Evolutionary conservation across 2,329 filamentous ascomycete species (phyloP).

Genomic region (Colletotrichum brevisporum): DNA sequence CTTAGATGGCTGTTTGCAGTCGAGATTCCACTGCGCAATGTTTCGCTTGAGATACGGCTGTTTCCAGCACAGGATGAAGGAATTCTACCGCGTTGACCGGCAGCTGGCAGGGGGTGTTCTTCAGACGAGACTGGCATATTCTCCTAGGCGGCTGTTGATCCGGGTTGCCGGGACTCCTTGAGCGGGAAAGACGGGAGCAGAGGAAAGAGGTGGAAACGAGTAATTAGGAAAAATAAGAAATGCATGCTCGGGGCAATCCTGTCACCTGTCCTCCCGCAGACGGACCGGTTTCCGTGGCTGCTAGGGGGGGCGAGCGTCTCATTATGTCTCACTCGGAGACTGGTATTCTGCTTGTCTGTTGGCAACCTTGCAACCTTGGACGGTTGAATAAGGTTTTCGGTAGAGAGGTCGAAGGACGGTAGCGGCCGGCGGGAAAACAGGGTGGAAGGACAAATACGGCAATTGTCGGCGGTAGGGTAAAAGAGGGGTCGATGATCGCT

Average conservation of each 20-base stretch:
- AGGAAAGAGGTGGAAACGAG: neutral
- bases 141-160: neutral
- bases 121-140: slow-evolving; percentile 3
- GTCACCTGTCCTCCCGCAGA: neutral
- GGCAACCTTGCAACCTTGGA: neutral
- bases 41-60: slow-evolving; percentile 4
- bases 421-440: slow-evolving; percentile 15
- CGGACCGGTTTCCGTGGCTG: neutral
- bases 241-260: neutral
- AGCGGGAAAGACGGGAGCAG: neutral
- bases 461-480: slow-evolving; percentile 1
- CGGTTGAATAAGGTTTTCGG: slow-evolving; percentile 27
- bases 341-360: slow-evolving; percentile 1
- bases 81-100: slow-evolving; percentile 6
- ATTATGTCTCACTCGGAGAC: slow-evolving; percentile 20
- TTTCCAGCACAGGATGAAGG: slow-evolving; percentile 7
- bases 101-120: slow-evolving; percentile 3
- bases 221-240: neutral
- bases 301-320: slow-evolving; percentile 14
- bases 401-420: slow-evolving; percentile 14
- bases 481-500: slow-evolving; percentile 15
- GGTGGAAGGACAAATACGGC: neutral
- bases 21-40: neutral
- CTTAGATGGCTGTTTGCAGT: slow-evolving; percentile 15
- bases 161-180: slow-evolving; percentile 18